Evolutionary conservation across 2,329 filamentous ascomycete genomes (phyloP), one percentile per base, ranked within the genome.

Genomic region (Pseudocercospora musae): DNA sequence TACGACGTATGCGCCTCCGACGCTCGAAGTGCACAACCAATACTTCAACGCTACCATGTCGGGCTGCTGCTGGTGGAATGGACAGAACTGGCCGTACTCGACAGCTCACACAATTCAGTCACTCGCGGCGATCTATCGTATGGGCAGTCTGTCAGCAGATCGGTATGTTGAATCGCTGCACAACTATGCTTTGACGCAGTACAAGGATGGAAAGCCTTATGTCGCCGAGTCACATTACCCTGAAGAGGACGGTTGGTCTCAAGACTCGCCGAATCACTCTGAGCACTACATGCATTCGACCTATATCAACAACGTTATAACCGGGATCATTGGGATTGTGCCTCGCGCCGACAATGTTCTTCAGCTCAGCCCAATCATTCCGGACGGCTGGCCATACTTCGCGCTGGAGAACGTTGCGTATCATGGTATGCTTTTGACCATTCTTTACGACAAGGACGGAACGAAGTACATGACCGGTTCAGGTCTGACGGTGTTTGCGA

Each of bases 241-340:
- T 1, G 73, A 74, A 18, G 60, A 72, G 0, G 69, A 78, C 55
- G 56, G 62, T 13, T 79, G 78, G 75, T 74, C 67, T 58, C 72
- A 72, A 15, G 76, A 79, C 61, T 62, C 68, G 10, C 65, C 64
- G n/a, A 78, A 79, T 57, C 77, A 79, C 57, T 75, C 72, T 1
- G 78, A 79, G 66, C 73, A 80, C 66, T 81, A 81, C 65, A 73
- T 77, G 58, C 79, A 81, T 65, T 80, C 78, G 0, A 80, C 78
- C 0, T 78, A 79, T 63, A 74, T 79, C 23, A 78, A 81, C 69
- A 78, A 80, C 60, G 72, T 81, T 4, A 76, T 81, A 52, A 77
- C 78, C 7, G 77, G 79, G 2, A 69, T 81, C 1, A 62, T 81
- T 13, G 79, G 79, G 3, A 73, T 81, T 7, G 64, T 78, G 13